Percentiles rank a stretch among this genome's conserved stretches.
phyloP scores from a whole-genome alignment of 2,329 filamentous ascomycete genomes.

The Cryphonectria parasitica region DNA sequence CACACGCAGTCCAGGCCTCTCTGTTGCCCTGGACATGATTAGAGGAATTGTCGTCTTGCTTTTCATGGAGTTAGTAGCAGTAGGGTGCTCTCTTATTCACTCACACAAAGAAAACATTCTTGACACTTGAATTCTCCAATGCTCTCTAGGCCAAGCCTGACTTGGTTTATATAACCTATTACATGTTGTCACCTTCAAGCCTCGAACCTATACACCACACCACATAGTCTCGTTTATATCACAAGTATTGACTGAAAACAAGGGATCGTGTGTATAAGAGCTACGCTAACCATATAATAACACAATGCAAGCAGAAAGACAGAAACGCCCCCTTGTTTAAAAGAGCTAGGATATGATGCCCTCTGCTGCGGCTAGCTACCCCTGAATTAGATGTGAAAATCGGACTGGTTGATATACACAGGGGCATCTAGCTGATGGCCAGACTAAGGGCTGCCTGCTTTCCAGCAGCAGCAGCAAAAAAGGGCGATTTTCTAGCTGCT shows the following conservation, averaged over 20 bases:
- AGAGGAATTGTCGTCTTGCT: neutral
- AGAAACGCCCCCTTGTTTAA: conserved; percentile 5
- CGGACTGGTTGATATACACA: conserved; percentile 24
- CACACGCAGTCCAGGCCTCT: neutral
- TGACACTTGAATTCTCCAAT: neutral
- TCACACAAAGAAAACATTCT: neutral
- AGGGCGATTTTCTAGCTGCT: neutral
- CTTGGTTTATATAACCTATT: neutral
- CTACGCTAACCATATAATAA: neutral
- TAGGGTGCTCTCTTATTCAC: neutral
- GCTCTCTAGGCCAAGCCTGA: neutral
- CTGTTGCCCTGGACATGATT: neutral
- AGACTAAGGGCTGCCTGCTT: neutral
- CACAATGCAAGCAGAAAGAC: conserved; percentile 5
- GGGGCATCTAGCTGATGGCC: neutral
- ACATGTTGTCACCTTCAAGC: no score
- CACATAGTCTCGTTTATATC: neutral
- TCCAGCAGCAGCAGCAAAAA: conserved; percentile 15
- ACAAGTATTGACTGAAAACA: neutral
- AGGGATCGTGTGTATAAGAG: neutral
- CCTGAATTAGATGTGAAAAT: conserved; percentile 26
- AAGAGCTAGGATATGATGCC: conserved; percentile 9
- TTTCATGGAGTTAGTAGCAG: neutral
- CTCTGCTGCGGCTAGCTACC: conserved; percentile 24
- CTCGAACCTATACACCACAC: no score